These are phyloP conservation scores for Hymenoscyphus infarciens DNA, from an alignment of 2,329 filamentous ascomycete species.

Conservation along the genomic window DNA sequence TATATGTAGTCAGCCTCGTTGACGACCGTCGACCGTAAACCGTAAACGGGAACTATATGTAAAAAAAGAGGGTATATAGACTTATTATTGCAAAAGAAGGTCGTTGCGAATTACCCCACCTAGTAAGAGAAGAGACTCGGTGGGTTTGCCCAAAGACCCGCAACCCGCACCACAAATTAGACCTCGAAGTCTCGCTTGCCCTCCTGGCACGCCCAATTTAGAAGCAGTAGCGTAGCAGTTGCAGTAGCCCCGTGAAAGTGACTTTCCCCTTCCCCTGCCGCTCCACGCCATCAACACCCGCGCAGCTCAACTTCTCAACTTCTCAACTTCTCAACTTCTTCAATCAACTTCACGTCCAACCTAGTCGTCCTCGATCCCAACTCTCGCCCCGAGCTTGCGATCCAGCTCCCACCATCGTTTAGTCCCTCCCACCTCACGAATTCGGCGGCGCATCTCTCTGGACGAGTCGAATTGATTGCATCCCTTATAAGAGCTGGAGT, in stretches of 20 bases:
- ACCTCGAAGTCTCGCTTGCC: slow-evolving; percentile 4
- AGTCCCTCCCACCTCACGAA: slow-evolving; percentile 6
- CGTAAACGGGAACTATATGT: background rate
- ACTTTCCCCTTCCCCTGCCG: slow-evolving; percentile 2
- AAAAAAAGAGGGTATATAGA: background rate
- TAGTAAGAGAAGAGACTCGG: background rate
- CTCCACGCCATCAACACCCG: slow-evolving; percentile 4
- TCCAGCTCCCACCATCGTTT: slow-evolving; percentile 10
- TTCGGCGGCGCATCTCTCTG: slow-evolving; percentile 17
- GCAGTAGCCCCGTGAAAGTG: background rate
- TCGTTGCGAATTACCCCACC: background rate
- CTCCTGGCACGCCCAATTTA: slow-evolving; percentile 1
- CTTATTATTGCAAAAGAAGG: background rate
- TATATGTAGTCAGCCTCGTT: background rate
- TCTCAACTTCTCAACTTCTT: slow-evolving; percentile 25
- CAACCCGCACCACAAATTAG: too few relatives aligned
- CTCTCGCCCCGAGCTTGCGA: slow-evolving; percentile 19
- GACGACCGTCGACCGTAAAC: too few relatives aligned
- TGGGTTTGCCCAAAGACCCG: background rate
- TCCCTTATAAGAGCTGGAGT: slow-evolving; percentile 38
- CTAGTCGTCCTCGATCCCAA: background rate
- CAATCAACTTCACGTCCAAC: slow-evolving; percentile 16
- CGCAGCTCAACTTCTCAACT: slow-evolving; percentile 21
- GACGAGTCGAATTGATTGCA: slow-evolving; percentile 30
- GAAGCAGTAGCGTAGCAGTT: background rate